Evolutionary conservation across 2,329 filamentous ascomycete species (phyloP), one percentile per base, ranked within the genome.

Genomic region (Apiospora malaysiana): DNA sequence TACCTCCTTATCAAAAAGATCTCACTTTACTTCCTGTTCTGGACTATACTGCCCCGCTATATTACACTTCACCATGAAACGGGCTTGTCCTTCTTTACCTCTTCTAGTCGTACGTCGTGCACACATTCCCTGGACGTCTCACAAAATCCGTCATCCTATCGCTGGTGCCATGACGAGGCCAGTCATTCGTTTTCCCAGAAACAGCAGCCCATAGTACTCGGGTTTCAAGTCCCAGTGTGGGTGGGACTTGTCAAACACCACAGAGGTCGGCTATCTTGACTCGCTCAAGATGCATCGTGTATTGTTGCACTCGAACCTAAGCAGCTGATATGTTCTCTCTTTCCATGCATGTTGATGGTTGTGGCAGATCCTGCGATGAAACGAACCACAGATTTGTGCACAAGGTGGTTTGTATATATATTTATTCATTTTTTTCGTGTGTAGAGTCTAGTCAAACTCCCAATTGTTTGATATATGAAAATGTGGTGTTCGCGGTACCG

Each of bases 61-160:
- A 59, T 59, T 59, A 45, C 51, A 59, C 25, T 59, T 59, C 32
- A 32, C 25, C 8, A 10, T 59, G 51, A 59, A 59, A 59, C 51
- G 27, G 25, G 16, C 51, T 37, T 27, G 51, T 59, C 51, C 51
- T 37, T 59, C 27, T 23, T 23, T 9, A 10, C 46, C 23, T 49
- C 46, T 23, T 49, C 14, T 23, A 21, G n/a, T 49, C 46, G 46
- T 49, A 49, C 23, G n/a, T 49, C 46, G 49, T 51, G 56, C 56
- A 63, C 37, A n/a, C 18, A 37, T 21, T 63, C 8, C 10, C 21
- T 12, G 3, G 10, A 40, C 18, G 56, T 40, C 56, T 40, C 5
- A 18, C 21, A 32, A 32, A 32, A 18, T 32, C 7, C 4, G 9
- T 42, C 40, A 2, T 42, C 40, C 40, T 42, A 21, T 59, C 21